Evolutionary conservation across 129 eudicot genomes (phyloP).

Genomic region (Pulicaria dysenterica): DNA sequence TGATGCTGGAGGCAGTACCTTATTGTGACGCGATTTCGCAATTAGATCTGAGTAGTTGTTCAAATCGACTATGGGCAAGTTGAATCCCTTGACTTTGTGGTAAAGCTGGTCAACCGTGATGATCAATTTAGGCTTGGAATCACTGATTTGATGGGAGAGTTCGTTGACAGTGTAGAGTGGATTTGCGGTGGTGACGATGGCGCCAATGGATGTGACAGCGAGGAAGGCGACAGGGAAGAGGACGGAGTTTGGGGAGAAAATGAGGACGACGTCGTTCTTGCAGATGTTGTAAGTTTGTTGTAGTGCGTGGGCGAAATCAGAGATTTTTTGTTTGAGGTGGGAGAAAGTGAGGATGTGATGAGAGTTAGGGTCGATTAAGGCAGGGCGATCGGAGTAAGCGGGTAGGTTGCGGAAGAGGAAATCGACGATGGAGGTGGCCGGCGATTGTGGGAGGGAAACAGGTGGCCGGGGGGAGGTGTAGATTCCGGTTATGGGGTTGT

Average conservation of each 20-base stretch:
- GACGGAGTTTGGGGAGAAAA: constrained; percentile 47
- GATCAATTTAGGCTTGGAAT: constrained; percentile 37
- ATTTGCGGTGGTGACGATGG: constrained; percentile 46
- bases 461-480: constrained; percentile 43
- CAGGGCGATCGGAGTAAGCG: constrained; percentile 27
- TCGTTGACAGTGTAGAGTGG: constrained; percentile 39
- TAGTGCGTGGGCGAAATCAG: constrained; percentile 24
- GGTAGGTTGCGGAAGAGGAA: constrained; percentile 39
- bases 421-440: constrained; percentile 26
- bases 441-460: constrained; percentile 27
- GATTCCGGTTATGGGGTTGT: constrained; percentile 32
- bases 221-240: constrained; percentile 39
- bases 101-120: constrained; percentile 27
- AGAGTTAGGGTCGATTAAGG: constrained; percentile 40
- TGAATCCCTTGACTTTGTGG: constrained; percentile 31
- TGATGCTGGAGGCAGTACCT: neutral
- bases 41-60: constrained; percentile 21
- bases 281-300: constrained; percentile 14
- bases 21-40: neutral
- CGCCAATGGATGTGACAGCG: constrained; percentile 41
- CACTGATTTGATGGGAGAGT: constrained; percentile 38
- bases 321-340: constrained; percentile 24
- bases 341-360: constrained; percentile 29
- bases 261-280: constrained; percentile 43
- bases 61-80: constrained; percentile 16